Evolutionary conservation across 2,329 filamentous ascomycete genomes (phyloP).

Genomic region (Alternaria arbusti): DNA sequence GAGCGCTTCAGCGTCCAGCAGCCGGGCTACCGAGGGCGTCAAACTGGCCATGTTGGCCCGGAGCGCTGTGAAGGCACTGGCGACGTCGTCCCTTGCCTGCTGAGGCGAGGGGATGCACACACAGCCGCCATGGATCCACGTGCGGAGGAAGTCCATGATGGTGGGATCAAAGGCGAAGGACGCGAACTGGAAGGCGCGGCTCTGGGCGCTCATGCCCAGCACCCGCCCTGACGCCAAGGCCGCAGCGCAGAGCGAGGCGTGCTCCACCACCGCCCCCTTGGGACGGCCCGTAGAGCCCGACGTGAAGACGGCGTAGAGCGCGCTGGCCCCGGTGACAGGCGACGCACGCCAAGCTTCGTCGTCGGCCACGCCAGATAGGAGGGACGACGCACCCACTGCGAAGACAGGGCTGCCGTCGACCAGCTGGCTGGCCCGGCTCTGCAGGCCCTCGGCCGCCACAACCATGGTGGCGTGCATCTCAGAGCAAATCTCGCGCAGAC

Average conservation of each 20-base stretch:
- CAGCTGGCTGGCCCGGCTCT: no score
- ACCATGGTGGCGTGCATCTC: no score
- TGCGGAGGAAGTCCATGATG: constrained; percentile 58
- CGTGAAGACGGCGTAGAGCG: constrained; percentile 64
- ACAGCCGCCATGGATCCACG: constrained; percentile 54
- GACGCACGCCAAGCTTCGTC: no score
- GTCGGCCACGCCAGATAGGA: no score
- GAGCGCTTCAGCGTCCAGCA: constrained; percentile 50
- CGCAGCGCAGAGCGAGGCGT: no score
- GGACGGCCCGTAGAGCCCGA: constrained; percentile 78
- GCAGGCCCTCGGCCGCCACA: no score
- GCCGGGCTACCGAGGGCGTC: constrained; percentile 63
- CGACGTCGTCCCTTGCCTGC: constrained; percentile 57
- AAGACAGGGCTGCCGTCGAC: no score
- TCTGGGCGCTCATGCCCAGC: constrained; percentile 51
- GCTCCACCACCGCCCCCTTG: constrained; percentile 66
- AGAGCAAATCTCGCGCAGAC: no score
- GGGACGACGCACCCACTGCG: no score
- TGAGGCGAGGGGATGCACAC: constrained; percentile 61
- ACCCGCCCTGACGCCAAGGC: no score
- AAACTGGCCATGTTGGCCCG: constrained; percentile 46
- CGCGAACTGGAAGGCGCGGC: constrained; percentile 15
- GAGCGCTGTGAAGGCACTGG: constrained; percentile 41
- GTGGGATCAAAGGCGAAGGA: constrained; percentile 60
- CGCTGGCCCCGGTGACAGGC: not conserved